Evolutionary conservation across 176 grass and related monocot genomes (phyloP).

Genomic region (Carex myosuroides): DNA sequence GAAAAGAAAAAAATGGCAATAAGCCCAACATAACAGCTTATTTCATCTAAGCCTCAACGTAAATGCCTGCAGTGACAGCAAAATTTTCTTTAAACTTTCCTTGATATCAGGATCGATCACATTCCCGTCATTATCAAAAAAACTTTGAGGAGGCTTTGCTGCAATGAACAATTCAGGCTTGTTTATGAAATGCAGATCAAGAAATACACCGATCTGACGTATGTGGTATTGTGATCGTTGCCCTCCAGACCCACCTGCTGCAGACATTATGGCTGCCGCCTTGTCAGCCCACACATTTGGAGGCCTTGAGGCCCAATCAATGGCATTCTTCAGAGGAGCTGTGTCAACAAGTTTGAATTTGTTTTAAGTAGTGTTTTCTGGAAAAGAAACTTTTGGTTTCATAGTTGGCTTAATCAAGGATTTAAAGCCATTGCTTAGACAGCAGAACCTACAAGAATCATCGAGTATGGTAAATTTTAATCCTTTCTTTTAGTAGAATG

Average conservation of each 20-base stretch:
- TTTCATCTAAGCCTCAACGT: constrained; percentile 41
- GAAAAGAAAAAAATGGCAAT: neutral
- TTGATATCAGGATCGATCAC: constrained; percentile 45
- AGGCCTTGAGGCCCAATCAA: constrained; percentile 85
- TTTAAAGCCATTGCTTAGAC: neutral
- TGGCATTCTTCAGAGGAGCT: constrained; percentile 90
- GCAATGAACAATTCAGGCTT: constrained; percentile 67
- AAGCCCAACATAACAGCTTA: neutral
- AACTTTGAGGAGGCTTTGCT: constrained; percentile 45
- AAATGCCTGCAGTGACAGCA: constrained; percentile 73
- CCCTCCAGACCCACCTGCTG: constrained; percentile 59
- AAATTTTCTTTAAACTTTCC: constrained; percentile 56
- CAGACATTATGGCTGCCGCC: constrained; percentile 68
- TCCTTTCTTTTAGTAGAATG: neutral
- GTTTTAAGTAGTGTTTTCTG: neutral
- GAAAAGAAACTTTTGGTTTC: neutral
- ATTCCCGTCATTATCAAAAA: constrained; percentile 70
- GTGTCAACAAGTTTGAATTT: neutral
- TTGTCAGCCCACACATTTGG: constrained; percentile 80
- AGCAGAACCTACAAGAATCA: neutral
- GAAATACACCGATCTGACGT: constrained; percentile 69
- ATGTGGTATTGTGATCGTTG: constrained; percentile 73
- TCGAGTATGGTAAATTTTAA: neutral
- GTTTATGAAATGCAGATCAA: constrained; percentile 99
- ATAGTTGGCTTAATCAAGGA: neutral